Evolutionary conservation across 1,284 basidiomycete genomes (phyloP).

Genomic region (Ceratobasidium sp.): DNA sequence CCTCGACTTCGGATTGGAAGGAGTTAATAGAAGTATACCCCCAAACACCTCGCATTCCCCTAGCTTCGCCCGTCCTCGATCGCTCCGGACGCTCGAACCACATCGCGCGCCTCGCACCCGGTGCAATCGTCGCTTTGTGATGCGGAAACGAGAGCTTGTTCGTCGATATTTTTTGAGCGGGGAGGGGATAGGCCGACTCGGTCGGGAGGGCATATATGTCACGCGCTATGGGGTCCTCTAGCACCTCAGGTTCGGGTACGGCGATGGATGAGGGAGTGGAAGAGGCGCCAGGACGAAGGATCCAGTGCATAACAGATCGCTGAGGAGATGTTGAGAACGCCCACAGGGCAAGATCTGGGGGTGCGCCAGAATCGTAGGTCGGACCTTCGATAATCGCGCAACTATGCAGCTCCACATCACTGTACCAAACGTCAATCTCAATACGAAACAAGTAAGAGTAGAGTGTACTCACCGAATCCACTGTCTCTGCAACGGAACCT

Average conservation of each 20-base stretch:
- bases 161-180: not conserved
- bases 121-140: constrained; percentile 26
- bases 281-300: not conserved
- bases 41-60: constrained; percentile 30
- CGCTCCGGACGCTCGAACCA: constrained; percentile 30
- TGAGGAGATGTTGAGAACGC: constrained; percentile 4
- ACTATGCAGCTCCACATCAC: constrained; percentile 9
- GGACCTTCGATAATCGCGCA: constrained; percentile 19
- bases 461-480: constrained; percentile 33
- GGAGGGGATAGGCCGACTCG: constrained; percentile 1
- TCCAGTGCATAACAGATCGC: constrained; percentile 23
- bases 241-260: not conserved
- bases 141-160: constrained; percentile 22
- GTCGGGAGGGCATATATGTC: constrained; percentile 6
- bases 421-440: no score
- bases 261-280: not conserved
- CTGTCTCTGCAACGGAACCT: constrained; percentile 10
- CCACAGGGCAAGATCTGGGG: constrained; percentile 24
- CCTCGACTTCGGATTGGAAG: no score
- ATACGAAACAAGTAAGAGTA: not conserved
- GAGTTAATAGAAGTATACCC: constrained; percentile 17
- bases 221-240: not conserved
- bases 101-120: constrained; percentile 3
- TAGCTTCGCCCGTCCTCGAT: constrained; percentile 25
- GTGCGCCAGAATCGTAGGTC: constrained; percentile 1